Conservation (phyloP, 148 eudicot species). For the Nyssa sinensis region DNA sequence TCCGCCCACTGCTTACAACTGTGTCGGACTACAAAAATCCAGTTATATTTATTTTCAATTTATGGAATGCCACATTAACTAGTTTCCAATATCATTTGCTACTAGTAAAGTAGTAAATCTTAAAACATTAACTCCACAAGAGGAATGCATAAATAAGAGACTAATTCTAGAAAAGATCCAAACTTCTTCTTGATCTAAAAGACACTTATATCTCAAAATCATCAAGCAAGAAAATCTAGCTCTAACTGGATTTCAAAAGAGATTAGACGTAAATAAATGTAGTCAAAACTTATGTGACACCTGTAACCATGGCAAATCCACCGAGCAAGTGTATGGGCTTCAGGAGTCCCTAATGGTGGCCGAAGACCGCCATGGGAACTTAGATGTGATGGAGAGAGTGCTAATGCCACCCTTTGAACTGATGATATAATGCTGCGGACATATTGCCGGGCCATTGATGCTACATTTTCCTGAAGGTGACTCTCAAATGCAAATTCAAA, state of each 20-base stretch:
- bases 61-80: background rate
- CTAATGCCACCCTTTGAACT: slow-evolving; percentile 94
- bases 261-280: too few relatives aligned
- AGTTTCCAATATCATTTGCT: background rate
- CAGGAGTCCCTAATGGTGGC: slow-evolving; percentile 81
- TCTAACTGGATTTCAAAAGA: too few relatives aligned
- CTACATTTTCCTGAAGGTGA: slow-evolving; percentile 92
- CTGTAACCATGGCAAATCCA: slow-evolving; percentile 97
- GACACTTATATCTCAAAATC: too few relatives aligned
- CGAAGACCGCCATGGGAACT: slow-evolving; percentile 63
- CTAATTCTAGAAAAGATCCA: too few relatives aligned
- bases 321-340: slow-evolving; percentile 86
- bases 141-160: too few relatives aligned
- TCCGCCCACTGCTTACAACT: too few relatives aligned
- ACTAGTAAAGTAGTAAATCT: background rate
- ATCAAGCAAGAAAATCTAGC: too few relatives aligned
- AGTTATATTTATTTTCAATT: background rate
- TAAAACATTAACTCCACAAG: too few relatives aligned
- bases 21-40: background rate
- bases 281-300: slow-evolving; percentile 32
- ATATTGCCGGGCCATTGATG: slow-evolving; percentile 92
- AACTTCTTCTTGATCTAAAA: too few relatives aligned
- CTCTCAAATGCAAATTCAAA: slow-evolving; percentile 96
- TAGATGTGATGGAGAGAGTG: slow-evolving; percentile 72
- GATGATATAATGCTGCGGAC: slow-evolving; percentile 88